These are phyloP conservation scores for Ramularia endophylla DNA, from an alignment of 2,329 filamentous ascomycete species.

Conservation along the genomic window DNA sequence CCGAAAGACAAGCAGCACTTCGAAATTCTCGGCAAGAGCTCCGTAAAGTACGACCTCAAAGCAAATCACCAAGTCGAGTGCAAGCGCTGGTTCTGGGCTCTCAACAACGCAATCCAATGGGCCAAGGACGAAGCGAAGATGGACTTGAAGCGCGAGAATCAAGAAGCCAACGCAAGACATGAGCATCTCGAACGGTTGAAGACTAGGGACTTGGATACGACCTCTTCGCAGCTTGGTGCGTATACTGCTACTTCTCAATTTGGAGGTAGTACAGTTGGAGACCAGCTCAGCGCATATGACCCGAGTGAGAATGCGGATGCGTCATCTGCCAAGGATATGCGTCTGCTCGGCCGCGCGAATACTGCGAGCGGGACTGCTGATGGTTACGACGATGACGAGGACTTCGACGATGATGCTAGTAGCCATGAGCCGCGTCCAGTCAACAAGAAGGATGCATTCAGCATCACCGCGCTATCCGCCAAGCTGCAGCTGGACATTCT, in stretches of 20 bases:
- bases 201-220: constrained; percentile 24
- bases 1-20: constrained; percentile 96
- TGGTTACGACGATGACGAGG: constrained; percentile 57
- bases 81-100: constrained; percentile 97
- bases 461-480: constrained; percentile 93
- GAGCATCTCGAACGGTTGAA: constrained; percentile 56
- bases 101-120: constrained; percentile 99
- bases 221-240: constrained; percentile 1
- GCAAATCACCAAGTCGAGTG: constrained; percentile 98
- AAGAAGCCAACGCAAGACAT: constrained; percentile 73
- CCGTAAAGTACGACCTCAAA: constrained; percentile 96
- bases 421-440: constrained; percentile 65
- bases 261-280: constrained; percentile 44
- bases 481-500: constrained; percentile 89
- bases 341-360: constrained; percentile 44
- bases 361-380: constrained; percentile 42
- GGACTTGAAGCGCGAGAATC: constrained; percentile 70
- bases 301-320: constrained; percentile 49
- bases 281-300: constrained; percentile 56
- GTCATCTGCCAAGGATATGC: constrained; percentile 36
- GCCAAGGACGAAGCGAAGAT: constrained; percentile 94
- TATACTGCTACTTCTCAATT: constrained; percentile 23
- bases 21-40: constrained; percentile 92
- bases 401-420: constrained; percentile 75
- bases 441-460: constrained; percentile 80